Evolutionary conservation across 2,329 filamentous ascomycete species (phyloP), one percentile per base, ranked within the genome.

Genomic region (Aspergillus aculeatus): DNA sequence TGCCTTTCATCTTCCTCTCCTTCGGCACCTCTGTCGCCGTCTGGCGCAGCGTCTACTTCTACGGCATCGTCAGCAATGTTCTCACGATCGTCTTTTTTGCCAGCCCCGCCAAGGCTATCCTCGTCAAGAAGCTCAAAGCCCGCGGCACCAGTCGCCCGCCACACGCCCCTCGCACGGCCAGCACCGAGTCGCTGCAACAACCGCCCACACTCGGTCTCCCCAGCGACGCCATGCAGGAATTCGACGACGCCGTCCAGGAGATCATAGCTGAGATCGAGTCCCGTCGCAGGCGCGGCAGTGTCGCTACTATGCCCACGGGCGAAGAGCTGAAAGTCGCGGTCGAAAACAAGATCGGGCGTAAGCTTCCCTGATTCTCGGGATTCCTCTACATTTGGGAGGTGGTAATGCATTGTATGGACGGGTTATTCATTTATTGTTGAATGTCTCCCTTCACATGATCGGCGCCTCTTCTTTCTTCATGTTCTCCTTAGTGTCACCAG

Each of bases 21-120:
- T 86, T 97, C 64, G 77, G 81, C 19, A 84, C 86, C 61, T 93
- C 89, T 10, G 75, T 96, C 47, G 79, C 82, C 2, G 88, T 91
- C 59, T 99, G 95, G 95, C 78, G 85, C 0, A 86, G 90, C 47
- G 90, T 97, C 38, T 95, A 96, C 78, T 98, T 92, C 79, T 99
- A 96, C 76, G 87, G 85, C 32, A 81, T 95, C 57, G 71, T 93
- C 62, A 88, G 87, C 65, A 89, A 89, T 1, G 76, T 81, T 10
- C 73, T 78, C 0, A 85, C 87, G 19, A 85, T 93, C 58, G 84
- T 81, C 7, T 89, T 96, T 78, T 96, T 98, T 71, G 84, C 87
- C 47, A 91, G 90, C 1, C 91, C 92, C 0, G 89, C 86, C 2
- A 96, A 93, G 74, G 75, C 78, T 4, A 74, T 69, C 65, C 78